Conservation (phyloP, 257 asterid species). For the Anisodus acutangulus region DNA sequence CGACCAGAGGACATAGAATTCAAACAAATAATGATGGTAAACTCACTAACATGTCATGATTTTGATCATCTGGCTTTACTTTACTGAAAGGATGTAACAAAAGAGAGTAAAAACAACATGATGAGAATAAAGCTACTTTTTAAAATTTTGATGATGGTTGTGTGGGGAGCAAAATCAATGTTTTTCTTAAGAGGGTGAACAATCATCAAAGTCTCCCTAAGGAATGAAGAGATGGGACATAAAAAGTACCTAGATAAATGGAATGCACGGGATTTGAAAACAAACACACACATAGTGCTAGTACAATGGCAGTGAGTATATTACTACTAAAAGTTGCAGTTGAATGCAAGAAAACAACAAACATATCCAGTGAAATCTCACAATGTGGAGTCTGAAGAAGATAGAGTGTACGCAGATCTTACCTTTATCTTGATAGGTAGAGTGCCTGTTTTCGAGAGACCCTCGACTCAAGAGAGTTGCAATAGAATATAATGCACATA, state of each 20-base stretch:
- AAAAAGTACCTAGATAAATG: background rate
- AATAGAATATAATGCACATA: background rate
- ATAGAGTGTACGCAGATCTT: too few species aligned
- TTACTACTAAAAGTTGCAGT: background rate
- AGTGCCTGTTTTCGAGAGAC: too few species aligned
- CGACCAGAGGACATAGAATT: constrained; percentile 33
- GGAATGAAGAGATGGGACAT: background rate
- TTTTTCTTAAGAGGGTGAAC: constrained; percentile 21
- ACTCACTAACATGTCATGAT: constrained; percentile 40
- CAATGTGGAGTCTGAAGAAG: too few species aligned
- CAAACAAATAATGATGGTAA: constrained; percentile 37
- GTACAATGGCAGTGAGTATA: too few species aligned
- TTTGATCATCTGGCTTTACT: background rate
- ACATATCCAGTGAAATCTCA: too few species aligned
- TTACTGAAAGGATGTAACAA: constrained; percentile 30
- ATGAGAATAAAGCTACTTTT: background rate
- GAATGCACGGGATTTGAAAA: too few species aligned
- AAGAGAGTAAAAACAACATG: background rate
- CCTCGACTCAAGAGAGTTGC: too few species aligned
- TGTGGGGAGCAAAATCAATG: constrained; percentile 40
- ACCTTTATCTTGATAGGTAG: too few species aligned
- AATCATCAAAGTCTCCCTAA: background rate
- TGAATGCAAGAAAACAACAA: background rate
- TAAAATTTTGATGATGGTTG: background rate
- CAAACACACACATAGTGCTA: too few species aligned